phyloP scores from a whole-genome alignment of 495 filamentous ascomycete species.

The Aspergillus haitiensis region DNA sequence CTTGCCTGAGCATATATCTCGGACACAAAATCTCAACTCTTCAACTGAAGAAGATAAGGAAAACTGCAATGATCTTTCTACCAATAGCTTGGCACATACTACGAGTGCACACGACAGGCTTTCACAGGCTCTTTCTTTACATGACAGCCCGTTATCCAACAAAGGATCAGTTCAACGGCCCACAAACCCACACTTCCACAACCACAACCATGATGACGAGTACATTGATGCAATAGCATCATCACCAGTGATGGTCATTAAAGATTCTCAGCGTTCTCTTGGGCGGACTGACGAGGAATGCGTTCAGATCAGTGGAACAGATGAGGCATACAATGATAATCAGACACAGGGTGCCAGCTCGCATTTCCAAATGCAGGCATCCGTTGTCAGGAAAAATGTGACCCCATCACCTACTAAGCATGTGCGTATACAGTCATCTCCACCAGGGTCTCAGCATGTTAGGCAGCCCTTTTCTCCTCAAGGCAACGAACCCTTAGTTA shows the following conservation, averaged over 20 bases:
- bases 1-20: constrained; percentile 25
- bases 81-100: constrained; percentile 31
- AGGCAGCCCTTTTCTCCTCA: constrained; percentile 13
- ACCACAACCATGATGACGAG: constrained; percentile 17
- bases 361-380: constrained; percentile 20
- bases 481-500: constrained; percentile 2
- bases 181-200: constrained; percentile 4
- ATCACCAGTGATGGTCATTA: constrained; percentile 43
- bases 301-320: background rate
- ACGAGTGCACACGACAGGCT: constrained; percentile 41
- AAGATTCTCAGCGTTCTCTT: constrained; percentile 53
- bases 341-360: constrained; percentile 12
- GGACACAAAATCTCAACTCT: constrained; percentile 31
- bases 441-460: constrained; percentile 22
- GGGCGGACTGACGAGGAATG: constrained; percentile 15
- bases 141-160: constrained; percentile 24
- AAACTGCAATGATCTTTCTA: constrained; percentile 38
- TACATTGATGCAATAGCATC: constrained; percentile 23
- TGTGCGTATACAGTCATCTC: constrained; percentile 29
- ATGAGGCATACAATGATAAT: constrained; percentile 8
- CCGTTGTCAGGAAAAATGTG: constrained; percentile 23
- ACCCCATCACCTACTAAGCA: constrained; percentile 35
- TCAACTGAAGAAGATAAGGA: constrained; percentile 54
- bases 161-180: constrained; percentile 8
- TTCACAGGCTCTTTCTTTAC: constrained; percentile 42